phyloP scores from a whole-genome alignment of 2,329 filamentous ascomycete species.

The Rasamsonia emersonii region DNA sequence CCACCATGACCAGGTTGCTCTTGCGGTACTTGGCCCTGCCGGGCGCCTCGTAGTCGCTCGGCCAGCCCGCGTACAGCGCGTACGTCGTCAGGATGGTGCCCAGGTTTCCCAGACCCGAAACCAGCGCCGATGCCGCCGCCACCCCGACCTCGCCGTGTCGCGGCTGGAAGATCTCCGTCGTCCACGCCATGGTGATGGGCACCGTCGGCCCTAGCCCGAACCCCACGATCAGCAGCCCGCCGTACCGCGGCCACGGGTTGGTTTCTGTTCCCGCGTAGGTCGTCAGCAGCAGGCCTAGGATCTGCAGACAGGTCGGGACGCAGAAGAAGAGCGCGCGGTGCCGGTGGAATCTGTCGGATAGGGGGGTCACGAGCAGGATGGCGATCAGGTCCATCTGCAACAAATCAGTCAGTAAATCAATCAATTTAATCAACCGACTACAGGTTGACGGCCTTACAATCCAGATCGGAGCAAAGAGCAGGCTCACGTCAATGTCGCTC shows the following conservation, averaged over 20 bases:
- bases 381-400: slow-evolving; percentile 76
- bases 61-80: slow-evolving; percentile 81
- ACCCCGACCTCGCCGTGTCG: slow-evolving; percentile 88
- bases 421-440: too few relatives aligned
- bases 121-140: slow-evolving; percentile 73
- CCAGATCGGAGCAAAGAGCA: slow-evolving; percentile 88
- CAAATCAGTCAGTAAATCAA: neutral
- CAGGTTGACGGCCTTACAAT: too few relatives aligned
- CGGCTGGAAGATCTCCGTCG: slow-evolving; percentile 78
- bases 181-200: slow-evolving; percentile 91
- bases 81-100: slow-evolving; percentile 84
- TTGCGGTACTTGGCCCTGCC: slow-evolving; percentile 66
- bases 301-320: slow-evolving; percentile 66
- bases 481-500: slow-evolving; percentile 64
- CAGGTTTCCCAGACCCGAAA: slow-evolving; percentile 78
- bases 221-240: slow-evolving; percentile 79
- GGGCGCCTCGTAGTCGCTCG: slow-evolving; percentile 55
- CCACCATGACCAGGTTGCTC: slow-evolving; percentile 83
- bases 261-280: slow-evolving; percentile 58
- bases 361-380: slow-evolving; percentile 74
- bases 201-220: slow-evolving; percentile 87
- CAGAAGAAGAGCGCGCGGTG: slow-evolving; percentile 76
- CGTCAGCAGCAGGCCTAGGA: slow-evolving; percentile 67
- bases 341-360: slow-evolving; percentile 79
- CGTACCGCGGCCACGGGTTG: slow-evolving; percentile 75